These are phyloP conservation scores for Coniosporium tulheliwenetii DNA, from an alignment of 2,329 filamentous ascomycete genomes.

Conservation along the genomic window DNA sequence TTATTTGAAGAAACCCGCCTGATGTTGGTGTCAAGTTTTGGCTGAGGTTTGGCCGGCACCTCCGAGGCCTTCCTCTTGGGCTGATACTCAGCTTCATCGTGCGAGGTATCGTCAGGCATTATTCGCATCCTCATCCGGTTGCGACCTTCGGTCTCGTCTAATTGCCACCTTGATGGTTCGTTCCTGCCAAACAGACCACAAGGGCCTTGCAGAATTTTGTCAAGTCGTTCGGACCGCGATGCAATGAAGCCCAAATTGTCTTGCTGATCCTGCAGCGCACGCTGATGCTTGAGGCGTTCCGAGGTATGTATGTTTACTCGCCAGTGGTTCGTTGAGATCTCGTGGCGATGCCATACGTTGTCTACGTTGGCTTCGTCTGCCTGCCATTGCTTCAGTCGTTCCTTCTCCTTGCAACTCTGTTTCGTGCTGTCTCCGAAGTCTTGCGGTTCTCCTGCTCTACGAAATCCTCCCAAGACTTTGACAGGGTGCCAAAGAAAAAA, in stretches of 20 bases:
- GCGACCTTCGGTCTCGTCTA: slow-evolving; percentile 88
- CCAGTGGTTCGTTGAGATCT: slow-evolving; percentile 78
- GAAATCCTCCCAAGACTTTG: slow-evolving; percentile 77
- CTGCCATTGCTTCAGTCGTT: slow-evolving; percentile 70
- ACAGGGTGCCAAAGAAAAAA: slow-evolving; percentile 69
- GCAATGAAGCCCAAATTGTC: slow-evolving; percentile 71
- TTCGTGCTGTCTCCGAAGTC: slow-evolving; percentile 59
- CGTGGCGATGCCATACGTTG: slow-evolving; percentile 63
- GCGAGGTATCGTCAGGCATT: slow-evolving; percentile 53
- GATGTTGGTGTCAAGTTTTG: slow-evolving; percentile 30
- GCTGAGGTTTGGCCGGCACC: slow-evolving; percentile 25
- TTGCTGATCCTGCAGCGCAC: slow-evolving; percentile 80
- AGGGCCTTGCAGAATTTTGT: slow-evolving; percentile 60
- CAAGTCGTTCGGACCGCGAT: slow-evolving; percentile 62
- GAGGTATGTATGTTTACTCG: slow-evolving; percentile 89
- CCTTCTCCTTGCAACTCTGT: slow-evolving; percentile 60
- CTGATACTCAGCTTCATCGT: slow-evolving; percentile 58
- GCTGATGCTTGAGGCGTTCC: slow-evolving; percentile 82
- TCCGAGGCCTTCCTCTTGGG: slow-evolving; percentile 63
- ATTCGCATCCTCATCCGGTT: slow-evolving; percentile 88
- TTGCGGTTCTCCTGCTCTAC: slow-evolving; percentile 67
- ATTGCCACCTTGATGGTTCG: slow-evolving; percentile 61
- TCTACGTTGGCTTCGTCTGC: slow-evolving; percentile 52
- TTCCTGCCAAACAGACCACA: slow-evolving; percentile 64
- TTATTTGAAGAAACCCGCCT: slow-evolving; percentile 10